These are phyloP conservation scores for Wickerhamiella shivajii DNA, from an alignment of 805 yeast genomes.

Conservation along the genomic window DNA sequence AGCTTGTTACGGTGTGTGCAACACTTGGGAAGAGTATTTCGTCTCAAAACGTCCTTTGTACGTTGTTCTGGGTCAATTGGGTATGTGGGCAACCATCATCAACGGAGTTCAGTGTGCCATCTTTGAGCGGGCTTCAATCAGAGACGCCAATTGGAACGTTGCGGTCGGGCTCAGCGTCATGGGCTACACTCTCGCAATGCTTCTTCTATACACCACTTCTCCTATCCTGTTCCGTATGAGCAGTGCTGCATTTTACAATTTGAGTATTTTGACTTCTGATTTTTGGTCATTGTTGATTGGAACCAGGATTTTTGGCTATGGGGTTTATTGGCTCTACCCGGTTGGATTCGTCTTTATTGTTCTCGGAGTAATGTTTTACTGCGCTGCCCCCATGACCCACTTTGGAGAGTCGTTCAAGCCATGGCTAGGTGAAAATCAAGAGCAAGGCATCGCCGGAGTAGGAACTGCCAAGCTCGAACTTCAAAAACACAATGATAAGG, in stretches of 20 bases:
- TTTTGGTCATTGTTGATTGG: constrained; percentile 34
- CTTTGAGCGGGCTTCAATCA: constrained; percentile 27
- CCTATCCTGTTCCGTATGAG: constrained; percentile 33
- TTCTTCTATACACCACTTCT: constrained; percentile 29
- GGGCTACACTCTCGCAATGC: constrained; percentile 30
- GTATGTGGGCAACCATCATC: constrained; percentile 29
- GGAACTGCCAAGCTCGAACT: constrained; percentile 21
- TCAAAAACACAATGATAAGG: too few species aligned
- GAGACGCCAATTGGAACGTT: constrained; percentile 27
- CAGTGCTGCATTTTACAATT: constrained; percentile 33
- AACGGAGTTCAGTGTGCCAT: constrained; percentile 33
- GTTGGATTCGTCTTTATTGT: constrained; percentile 32
- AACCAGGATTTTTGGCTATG: constrained; percentile 31
- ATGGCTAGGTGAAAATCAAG: constrained; percentile 28
- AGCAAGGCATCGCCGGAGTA: constrained; percentile 23
- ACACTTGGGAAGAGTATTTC: constrained; percentile 30
- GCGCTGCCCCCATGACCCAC: constrained; percentile 24
- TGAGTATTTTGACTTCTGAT: constrained; percentile 31
- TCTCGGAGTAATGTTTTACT: constrained; percentile 29
- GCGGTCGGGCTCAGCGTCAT: constrained; percentile 30
- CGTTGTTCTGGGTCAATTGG: constrained; percentile 32
- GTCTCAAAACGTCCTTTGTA: constrained; percentile 33
- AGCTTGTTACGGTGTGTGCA: constrained; percentile 32
- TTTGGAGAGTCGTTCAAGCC: constrained; percentile 31
- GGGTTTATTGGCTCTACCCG: constrained; percentile 33